Conservation (phyloP, 2,329 filamentous ascomycete genomes). For the Fusarium sarcochroum region DNA sequence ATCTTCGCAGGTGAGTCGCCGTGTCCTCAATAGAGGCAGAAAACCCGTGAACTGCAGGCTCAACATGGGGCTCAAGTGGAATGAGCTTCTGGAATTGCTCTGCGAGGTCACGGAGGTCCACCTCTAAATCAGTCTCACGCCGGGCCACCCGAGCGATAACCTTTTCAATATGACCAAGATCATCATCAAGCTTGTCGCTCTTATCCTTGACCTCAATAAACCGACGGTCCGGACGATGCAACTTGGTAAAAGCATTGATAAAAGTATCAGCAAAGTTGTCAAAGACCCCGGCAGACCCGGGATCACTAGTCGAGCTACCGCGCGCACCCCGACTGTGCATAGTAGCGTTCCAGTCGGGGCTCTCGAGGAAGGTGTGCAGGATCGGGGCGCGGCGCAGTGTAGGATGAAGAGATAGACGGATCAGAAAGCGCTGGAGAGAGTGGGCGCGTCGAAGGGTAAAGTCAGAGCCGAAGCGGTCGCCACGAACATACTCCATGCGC, state of each 20-base stretch:
- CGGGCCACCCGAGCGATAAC: conserved; percentile 92
- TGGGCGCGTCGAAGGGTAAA: conserved; percentile 91
- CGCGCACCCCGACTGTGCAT: conserved; percentile 85
- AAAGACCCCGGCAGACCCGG: conserved; percentile 79
- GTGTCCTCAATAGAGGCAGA: conserved; percentile 89
- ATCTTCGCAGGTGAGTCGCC: conserved; percentile 79
- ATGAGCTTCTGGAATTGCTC: conserved; percentile 97
- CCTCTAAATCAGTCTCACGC: conserved; percentile 87
- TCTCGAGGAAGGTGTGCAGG: conserved; percentile 91
- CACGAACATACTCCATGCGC: conserved; percentile 98
- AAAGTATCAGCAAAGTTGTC: conserved; percentile 97
- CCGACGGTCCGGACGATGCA: conserved; percentile 93
- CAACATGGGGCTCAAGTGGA: conserved; percentile 87
- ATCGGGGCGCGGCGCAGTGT: conserved; percentile 86
- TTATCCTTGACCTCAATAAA: conserved; percentile 96
- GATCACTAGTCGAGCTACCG: conserved; percentile 65
- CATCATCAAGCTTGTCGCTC: conserved; percentile 93
- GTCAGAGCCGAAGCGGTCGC: conserved; percentile 93
- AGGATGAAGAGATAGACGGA: conserved; percentile 88
- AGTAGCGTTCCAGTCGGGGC: conserved; percentile 94
- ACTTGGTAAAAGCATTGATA: conserved; percentile 96
- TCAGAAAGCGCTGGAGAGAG: conserved; percentile 91
- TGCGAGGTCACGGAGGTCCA: conserved; percentile 89
- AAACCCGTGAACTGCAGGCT: conserved; percentile 86
- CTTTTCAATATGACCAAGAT: conserved; percentile 93